Percentiles rank a stretch among this genome's conserved stretches.
phyloP scores from a whole-genome alignment of 805 yeast genomes.

The Lachancea quebecensis region DNA sequence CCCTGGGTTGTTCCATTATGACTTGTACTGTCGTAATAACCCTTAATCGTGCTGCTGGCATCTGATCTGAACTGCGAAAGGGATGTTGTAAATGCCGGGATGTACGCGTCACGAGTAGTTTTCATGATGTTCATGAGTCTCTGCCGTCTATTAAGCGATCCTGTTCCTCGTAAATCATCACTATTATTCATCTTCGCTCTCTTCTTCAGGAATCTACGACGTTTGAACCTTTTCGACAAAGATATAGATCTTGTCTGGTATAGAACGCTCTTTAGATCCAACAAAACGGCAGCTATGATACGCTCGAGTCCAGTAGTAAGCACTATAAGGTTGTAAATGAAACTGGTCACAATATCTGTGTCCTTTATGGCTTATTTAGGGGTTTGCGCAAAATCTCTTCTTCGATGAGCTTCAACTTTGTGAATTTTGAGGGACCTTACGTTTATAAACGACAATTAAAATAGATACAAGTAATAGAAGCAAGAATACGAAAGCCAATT shows the following conservation, averaged over 20 bases:
- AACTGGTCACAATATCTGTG: background rate
- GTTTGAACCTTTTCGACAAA: conserved; percentile 13
- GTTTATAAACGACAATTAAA: background rate
- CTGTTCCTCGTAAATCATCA: conserved; percentile 3
- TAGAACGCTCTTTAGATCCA: conserved; percentile 10
- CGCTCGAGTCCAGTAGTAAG: background rate
- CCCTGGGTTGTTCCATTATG: conserved; percentile 2
- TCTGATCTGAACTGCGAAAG: conserved; percentile 44
- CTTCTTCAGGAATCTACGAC: conserved; percentile 12
- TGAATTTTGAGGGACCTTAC: background rate
- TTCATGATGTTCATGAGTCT: conserved; percentile 44
- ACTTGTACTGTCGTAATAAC: conserved; percentile 8
- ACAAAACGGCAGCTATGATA: conserved; percentile 17
- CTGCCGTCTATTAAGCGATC: conserved; percentile 34
- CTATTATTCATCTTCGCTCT: conserved; percentile 4
- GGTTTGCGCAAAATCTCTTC: too few species aligned
- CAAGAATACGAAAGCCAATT: too few species aligned
- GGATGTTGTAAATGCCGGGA: conserved; percentile 45
- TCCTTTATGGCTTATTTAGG: too few species aligned
- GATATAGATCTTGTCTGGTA: conserved; percentile 15
- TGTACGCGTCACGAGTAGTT: conserved; percentile 49
- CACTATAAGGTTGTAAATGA: background rate
- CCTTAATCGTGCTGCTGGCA: conserved; percentile 27
- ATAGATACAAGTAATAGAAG: too few species aligned
- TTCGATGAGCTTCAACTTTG: background rate